Conservation (phyloP, 2,329 filamentous ascomycete species). For the Aspergillus neoniger region DNA sequence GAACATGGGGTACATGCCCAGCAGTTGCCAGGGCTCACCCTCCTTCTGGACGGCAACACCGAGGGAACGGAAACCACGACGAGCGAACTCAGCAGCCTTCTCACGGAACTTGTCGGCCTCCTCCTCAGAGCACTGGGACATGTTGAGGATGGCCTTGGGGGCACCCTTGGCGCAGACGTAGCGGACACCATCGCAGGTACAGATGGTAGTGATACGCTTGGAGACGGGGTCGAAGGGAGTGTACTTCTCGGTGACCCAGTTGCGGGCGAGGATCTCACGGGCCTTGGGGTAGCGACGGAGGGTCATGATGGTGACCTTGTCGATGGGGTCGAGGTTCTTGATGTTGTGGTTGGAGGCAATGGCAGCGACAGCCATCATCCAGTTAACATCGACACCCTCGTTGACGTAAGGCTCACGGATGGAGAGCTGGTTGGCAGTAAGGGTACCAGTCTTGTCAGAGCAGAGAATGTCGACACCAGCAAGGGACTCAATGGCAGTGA, state of each 20-base stretch:
- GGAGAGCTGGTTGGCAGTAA: constrained; percentile 63
- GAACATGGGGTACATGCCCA: constrained; percentile 79
- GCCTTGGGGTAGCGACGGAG: constrained; percentile 76
- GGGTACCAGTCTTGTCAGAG: constrained; percentile 79
- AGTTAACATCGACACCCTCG: constrained; percentile 76
- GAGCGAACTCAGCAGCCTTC: constrained; percentile 74
- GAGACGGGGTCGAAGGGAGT: constrained; percentile 72
- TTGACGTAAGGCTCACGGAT: constrained; percentile 76
- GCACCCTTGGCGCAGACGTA: constrained; percentile 77
- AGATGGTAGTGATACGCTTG: constrained; percentile 74
- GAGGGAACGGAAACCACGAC: constrained; percentile 77
- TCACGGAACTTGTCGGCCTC: constrained; percentile 67
- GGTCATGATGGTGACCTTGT: constrained; percentile 76
- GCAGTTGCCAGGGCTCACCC: constrained; percentile 70
- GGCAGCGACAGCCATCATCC: constrained; percentile 81
- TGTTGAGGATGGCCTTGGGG: constrained; percentile 71
- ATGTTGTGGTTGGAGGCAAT: constrained; percentile 77
- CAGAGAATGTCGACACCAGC: constrained; percentile 76
- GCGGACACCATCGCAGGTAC: constrained; percentile 67
- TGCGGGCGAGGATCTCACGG: constrained; percentile 71
- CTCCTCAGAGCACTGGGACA: constrained; percentile 67
- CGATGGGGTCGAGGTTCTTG: constrained; percentile 75
- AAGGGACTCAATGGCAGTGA: constrained; percentile 75
- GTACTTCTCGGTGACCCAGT: constrained; percentile 77
- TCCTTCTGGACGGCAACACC: constrained; percentile 79